Base-by-base conservation (phyloP, 2,329 filamentous ascomycete genomes). In the Monosporascus sp. region DNA sequence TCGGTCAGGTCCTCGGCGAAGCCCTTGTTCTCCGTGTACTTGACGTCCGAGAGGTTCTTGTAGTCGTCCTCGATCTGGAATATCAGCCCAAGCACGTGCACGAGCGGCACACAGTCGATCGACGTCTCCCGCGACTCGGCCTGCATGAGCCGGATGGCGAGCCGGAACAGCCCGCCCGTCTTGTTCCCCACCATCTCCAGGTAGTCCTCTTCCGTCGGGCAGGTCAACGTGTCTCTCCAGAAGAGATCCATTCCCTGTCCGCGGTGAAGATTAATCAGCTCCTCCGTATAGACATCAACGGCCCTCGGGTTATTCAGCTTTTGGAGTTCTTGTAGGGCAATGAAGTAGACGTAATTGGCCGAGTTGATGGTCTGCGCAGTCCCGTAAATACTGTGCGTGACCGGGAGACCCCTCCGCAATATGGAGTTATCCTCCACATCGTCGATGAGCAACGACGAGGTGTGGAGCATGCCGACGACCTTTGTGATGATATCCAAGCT, bases 41-140 rank as follows among this genome's bases (percentile, higher is more conserved):
- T 79, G n/a, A 74, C 75, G 18, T 79, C 82, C 31, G 80, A 82
- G 44, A 99, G 83, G 69, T 97, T 97, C 70, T 91, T 84, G 74
- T 96, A 96, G 78, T 99, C 94, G 74, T 93, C 89, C 62, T 89
- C 83, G 72, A 96, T 94, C 71, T 96, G 90, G 77, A 91, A 96
- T 68, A 94, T 84, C 52, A 94, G 82, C 34, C 90, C 90, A 53
- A 95, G 83, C 34, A 90, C 77, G 70, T 91, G 95, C 65, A 95
- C 89, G 18, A 99, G 83, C 18, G 90, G 86, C 36, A 90, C 82
- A 71, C 88, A 93, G 74, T 93, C 87, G 27, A 80, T 68, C n/a
- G 62, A 63, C 18, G 72, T 66, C 31, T 34, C 31, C 31, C 65
- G 63, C 25, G 79, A 81, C 71, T 92, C 87, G 51, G 86, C 87